A percentile compares a stretch with the other conserved stretches of the same genome.
phyloP scores from a whole-genome alignment of 2,329 filamentous ascomycete genomes.

The Paracamarosporium sp. region DNA sequence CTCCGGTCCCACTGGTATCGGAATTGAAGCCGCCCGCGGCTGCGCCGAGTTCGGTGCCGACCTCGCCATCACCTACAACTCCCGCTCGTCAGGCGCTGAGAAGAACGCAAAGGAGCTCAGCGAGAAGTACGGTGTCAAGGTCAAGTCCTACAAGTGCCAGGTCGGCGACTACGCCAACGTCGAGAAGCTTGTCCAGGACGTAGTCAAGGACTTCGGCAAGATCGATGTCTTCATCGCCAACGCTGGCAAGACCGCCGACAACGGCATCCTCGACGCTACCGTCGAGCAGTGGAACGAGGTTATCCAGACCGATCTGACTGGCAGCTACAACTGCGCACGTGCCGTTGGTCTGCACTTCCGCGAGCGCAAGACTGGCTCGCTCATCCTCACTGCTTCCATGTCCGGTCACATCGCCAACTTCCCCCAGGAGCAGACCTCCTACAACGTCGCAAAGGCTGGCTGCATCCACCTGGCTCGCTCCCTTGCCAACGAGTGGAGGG shows the following conservation, averaged over 20 bases:
- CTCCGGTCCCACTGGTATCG: conserved; percentile 70
- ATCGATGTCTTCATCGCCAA: conserved; percentile 73
- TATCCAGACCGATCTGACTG: conserved; percentile 86
- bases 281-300: conserved; percentile 78
- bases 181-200: conserved; percentile 63
- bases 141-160: conserved; percentile 72
- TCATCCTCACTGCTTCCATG: conserved; percentile 76
- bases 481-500: conserved; percentile 73
- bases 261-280: conserved; percentile 71
- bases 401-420: conserved; percentile 85
- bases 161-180: conserved; percentile 64
- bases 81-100: conserved; percentile 66
- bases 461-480: conserved; percentile 70
- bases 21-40: conserved; percentile 70
- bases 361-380: conserved; percentile 67
- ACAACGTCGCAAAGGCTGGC: conserved; percentile 65
- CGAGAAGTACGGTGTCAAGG: conserved; percentile 68
- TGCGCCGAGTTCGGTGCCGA: conserved; percentile 70
- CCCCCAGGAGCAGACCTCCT: conserved; percentile 68
- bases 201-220: conserved; percentile 73
- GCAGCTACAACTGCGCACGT: conserved; percentile 85
- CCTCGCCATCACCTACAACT: conserved; percentile 71
- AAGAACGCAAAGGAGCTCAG: conserved; percentile 69
- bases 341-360: conserved; percentile 83
- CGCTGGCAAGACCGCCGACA: conserved; percentile 73